Evolutionary conservation across 306 rosid genomes (phyloP).

Genomic region (Begonia fuchsioides): DNA sequence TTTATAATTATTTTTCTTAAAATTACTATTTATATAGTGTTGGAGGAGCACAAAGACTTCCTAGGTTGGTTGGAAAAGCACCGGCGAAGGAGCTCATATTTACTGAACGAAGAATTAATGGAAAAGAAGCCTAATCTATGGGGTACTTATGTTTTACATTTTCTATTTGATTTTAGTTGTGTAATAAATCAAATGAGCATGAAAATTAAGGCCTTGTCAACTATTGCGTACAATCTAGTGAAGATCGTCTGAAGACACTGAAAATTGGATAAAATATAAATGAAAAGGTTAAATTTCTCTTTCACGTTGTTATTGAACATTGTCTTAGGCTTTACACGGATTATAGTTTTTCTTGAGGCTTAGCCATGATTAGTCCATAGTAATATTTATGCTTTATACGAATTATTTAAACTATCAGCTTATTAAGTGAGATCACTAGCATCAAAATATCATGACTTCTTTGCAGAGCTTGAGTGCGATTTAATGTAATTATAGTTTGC

Average conservation of each 20-base stretch:
- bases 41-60: slow-evolving; percentile 84
- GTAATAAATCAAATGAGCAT: slow-evolving; percentile 1
- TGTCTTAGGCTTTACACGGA: no score
- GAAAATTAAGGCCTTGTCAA: slow-evolving; percentile 62
- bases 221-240: slow-evolving; percentile 66
- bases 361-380: no score
- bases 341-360: no score
- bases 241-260: slow-evolving; percentile 65
- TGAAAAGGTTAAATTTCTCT: slow-evolving; percentile 42
- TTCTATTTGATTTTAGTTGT: neutral
- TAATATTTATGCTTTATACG: no score
- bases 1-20: neutral
- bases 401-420: no score
- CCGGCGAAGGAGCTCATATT: slow-evolving; percentile 72
- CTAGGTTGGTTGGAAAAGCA: slow-evolving; percentile 77
- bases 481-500: no score
- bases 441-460: no score
- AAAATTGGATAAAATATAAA: slow-evolving; percentile 60
- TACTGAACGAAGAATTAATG: slow-evolving; percentile 60
- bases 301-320: no score
- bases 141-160: slow-evolving; percentile 27
- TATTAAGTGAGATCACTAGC: no score
- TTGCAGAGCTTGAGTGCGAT: no score
- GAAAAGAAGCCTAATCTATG: slow-evolving; percentile 58
- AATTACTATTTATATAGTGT: slow-evolving; percentile 43